phyloP scores from a whole-genome alignment of 2,329 filamentous ascomycete species.

The Colletotrichum coccodes region DNA sequence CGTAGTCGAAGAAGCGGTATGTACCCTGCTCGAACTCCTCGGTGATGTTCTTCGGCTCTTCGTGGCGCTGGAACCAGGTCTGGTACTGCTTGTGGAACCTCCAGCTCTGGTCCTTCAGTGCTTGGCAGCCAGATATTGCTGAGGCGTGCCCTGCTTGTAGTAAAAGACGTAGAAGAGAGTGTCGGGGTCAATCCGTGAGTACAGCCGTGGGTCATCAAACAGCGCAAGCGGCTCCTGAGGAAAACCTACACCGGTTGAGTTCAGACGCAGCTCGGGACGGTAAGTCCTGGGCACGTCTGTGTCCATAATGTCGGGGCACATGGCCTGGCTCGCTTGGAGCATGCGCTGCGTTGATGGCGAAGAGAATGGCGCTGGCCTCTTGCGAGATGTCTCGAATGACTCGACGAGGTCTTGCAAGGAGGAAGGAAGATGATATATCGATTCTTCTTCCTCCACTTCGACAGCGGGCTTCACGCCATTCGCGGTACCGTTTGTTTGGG shows the following conservation, averaged over 20 bases:
- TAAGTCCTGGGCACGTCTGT: constrained; percentile 86
- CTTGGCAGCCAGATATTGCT: constrained; percentile 96
- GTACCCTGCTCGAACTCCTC: constrained; percentile 99
- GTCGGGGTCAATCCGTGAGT: constrained; percentile 90
- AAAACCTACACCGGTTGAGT: constrained; percentile 81
- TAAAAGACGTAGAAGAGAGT: constrained; percentile 99
- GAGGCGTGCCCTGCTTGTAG: constrained; percentile 95
- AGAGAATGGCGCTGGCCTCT: constrained; percentile 68
- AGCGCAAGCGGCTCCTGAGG: constrained; percentile 92
- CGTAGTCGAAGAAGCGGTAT: constrained; percentile 99
- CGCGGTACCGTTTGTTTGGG: constrained; percentile 60
- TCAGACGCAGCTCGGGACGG: constrained; percentile 82
- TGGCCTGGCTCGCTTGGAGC: constrained; percentile 79
- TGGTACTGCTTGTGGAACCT: constrained; percentile 99
- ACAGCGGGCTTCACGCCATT: constrained; percentile 65
- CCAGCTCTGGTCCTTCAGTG: constrained; percentile 99
- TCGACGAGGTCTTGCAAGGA: constrained; percentile 91
- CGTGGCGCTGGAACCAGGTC: constrained; percentile 98
- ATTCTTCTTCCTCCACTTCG: constrained; percentile 76
- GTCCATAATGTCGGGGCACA: constrained; percentile 80
- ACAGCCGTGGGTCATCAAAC: constrained; percentile 90
- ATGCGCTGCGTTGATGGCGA: constrained; percentile 78
- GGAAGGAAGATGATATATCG: constrained; percentile 90
- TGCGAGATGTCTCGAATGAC: constrained; percentile 87
- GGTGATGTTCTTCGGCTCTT: constrained; percentile 98